A percentile compares a stretch with the other conserved stretches of the same genome.
These are phyloP conservation scores for Euphorbia peplus DNA, from an alignment of 345 rosid species.

Conservation along the genomic window DNA sequence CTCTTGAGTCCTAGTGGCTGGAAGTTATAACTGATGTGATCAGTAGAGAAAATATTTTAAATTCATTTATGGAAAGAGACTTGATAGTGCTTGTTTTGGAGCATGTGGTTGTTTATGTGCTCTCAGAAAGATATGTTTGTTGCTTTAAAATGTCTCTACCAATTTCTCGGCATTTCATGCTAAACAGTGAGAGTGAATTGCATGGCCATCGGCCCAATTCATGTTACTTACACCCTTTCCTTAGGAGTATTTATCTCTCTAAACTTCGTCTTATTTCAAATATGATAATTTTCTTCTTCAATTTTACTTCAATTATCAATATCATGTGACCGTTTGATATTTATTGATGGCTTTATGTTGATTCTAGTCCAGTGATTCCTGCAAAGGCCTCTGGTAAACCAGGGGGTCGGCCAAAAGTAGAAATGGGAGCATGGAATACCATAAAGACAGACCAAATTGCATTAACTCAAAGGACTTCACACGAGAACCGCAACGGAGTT, in stretches of 20 bases:
- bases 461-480: constrained; percentile 18
- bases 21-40: not conserved
- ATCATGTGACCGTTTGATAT: not conserved
- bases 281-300: not conserved
- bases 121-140: not conserved
- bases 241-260: not conserved
- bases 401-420: constrained; percentile 37
- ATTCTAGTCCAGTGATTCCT: constrained; percentile 41
- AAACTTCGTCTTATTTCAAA: not conserved
- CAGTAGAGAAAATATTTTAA: not conserved
- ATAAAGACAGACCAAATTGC: constrained; percentile 39
- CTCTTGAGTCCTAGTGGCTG: not conserved
- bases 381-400: constrained; percentile 27
- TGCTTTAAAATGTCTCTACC: not conserved
- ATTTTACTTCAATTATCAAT: not conserved
- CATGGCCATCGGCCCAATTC: not conserved
- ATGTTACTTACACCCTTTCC: not conserved
- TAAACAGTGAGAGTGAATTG: constrained; percentile 2
- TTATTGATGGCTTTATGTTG: constrained; percentile 1
- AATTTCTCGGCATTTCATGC: not conserved
- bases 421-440: constrained; percentile 60
- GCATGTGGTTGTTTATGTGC: not conserved
- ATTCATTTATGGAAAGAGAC: not conserved
- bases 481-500: constrained; percentile 29
- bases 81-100: not conserved